Evolutionary conservation across 305 asterid species (phyloP).

Genomic region (Fraxinus ornus): DNA sequence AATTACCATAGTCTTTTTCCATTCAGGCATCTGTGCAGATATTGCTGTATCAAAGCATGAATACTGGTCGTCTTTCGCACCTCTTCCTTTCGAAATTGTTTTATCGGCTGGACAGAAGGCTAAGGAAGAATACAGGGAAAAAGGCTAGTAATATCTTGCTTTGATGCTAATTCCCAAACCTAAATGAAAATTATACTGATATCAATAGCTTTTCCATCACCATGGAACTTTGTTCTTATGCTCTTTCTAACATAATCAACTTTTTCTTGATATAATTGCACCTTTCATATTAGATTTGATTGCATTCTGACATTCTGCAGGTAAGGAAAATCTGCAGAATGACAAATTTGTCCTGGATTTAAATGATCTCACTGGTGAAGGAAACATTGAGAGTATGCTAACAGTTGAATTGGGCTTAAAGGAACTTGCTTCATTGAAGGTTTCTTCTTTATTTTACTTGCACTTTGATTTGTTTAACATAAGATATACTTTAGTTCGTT

Average conservation of each 20-base stretch:
- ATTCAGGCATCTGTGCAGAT: conserved; percentile 77
- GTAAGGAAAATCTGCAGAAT: conserved; percentile 50
- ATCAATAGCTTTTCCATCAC: not conserved
- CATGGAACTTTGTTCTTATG: not conserved
- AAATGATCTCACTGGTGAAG: conserved; percentile 88
- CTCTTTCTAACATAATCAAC: not conserved
- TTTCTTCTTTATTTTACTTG: conserved; percentile 28
- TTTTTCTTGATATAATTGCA: not conserved
- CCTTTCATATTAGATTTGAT: not conserved
- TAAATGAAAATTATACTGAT: conserved; percentile 14
- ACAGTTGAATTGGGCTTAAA: conserved; percentile 90
- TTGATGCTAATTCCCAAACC: conserved; percentile 21
- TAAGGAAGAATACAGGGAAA: conserved; percentile 72
- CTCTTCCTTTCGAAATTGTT: conserved; percentile 93
- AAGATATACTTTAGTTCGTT: not conserved
- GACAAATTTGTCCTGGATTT: conserved; percentile 68
- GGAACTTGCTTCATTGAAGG: conserved; percentile 92
- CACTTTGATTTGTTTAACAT: conserved; percentile 12
- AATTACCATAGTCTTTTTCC: conserved; percentile 3
- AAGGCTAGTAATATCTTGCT: conserved; percentile 54
- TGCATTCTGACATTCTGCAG: conserved; percentile 44
- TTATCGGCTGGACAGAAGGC: conserved; percentile 97
- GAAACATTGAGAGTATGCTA: conserved; percentile 96
- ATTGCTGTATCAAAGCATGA: conserved; percentile 74
- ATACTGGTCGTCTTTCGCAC: conserved; percentile 96